These are phyloP conservation scores for Tuber calosporum DNA, from an alignment of 495 filamentous ascomycete genomes.

Conservation along the genomic window DNA sequence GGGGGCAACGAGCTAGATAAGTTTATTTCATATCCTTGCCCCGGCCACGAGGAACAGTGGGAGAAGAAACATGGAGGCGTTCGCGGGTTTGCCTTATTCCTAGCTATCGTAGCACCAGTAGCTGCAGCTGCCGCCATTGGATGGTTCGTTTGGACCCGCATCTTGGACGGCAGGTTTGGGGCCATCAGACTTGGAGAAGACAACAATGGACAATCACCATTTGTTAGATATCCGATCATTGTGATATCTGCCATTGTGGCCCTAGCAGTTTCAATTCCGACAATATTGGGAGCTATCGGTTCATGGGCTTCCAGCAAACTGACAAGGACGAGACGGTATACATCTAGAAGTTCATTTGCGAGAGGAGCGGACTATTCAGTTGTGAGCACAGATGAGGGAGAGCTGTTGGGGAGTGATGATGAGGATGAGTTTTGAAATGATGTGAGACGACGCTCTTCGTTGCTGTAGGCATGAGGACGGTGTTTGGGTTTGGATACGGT, in stretches of 20 bases:
- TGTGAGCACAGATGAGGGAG: slow-evolving; percentile 88
- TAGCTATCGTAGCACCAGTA: slow-evolving; percentile 70
- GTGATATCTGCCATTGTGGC: slow-evolving; percentile 70
- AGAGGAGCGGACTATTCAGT: slow-evolving; percentile 77
- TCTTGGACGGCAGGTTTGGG: slow-evolving; percentile 74
- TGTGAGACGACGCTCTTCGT: slow-evolving; percentile 6
- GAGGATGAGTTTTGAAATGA: slow-evolving; percentile 67
- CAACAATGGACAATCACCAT: slow-evolving; percentile 43
- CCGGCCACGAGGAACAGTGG: slow-evolving; percentile 69
- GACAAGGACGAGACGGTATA: slow-evolving; percentile 57
- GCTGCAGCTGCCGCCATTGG: slow-evolving; percentile 60
- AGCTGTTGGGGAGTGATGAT: slow-evolving; percentile 83
- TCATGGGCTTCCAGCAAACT: slow-evolving; percentile 48
- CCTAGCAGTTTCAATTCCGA: slow-evolving; percentile 64
- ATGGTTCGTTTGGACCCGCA: slow-evolving; percentile 72
- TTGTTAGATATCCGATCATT: slow-evolving; percentile 70
- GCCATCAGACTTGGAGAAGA: slow-evolving; percentile 56
- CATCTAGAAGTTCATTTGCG: slow-evolving; percentile 75
- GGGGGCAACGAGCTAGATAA: slow-evolving; percentile 67
- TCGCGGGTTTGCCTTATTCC: slow-evolving; percentile 71
- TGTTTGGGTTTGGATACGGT: not conserved
- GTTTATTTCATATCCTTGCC: slow-evolving; percentile 55
- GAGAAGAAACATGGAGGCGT: slow-evolving; percentile 59
- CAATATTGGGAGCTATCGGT: slow-evolving; percentile 52
- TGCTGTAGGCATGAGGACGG: slow-evolving; percentile 4